Evolutionary conservation across 441 rosid genomes (phyloP).

Genomic region (Melastoma candidum): DNA sequence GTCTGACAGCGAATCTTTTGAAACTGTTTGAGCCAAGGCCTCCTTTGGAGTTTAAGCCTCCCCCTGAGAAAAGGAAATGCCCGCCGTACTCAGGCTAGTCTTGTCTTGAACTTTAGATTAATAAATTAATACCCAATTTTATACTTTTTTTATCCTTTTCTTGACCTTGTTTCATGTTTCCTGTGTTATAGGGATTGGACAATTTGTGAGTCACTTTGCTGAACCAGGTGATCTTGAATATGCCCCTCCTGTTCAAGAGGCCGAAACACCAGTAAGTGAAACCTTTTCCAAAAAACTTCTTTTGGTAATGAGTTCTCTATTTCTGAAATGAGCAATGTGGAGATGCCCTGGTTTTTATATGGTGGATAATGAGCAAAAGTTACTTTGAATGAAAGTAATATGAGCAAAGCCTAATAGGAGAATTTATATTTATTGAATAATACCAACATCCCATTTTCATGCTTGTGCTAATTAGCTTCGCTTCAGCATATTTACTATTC

Average conservation of each 20-base stretch:
- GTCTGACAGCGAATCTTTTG: slow-evolving; percentile 75
- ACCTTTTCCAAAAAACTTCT: not conserved
- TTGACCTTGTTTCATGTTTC: not conserved
- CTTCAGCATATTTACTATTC: too few relatives aligned
- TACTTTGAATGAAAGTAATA: too few relatives aligned
- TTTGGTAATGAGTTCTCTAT: too few relatives aligned
- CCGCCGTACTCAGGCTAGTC: slow-evolving; percentile 54
- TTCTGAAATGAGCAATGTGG: too few relatives aligned
- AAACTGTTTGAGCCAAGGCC: slow-evolving; percentile 92
- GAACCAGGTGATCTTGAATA: slow-evolving; percentile 85
- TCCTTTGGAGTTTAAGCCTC: slow-evolving; percentile 76
- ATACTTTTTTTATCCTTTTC: not conserved
- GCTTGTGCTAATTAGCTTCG: too few relatives aligned
- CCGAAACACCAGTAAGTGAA: slow-evolving; percentile 69
- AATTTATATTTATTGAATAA: too few relatives aligned
- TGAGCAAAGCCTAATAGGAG: too few relatives aligned
- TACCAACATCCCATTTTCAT: too few relatives aligned
- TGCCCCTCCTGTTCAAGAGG: slow-evolving; percentile 71
- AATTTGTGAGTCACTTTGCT: slow-evolving; percentile 69
- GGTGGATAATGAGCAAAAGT: too few relatives aligned
- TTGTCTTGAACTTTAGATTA: not conserved
- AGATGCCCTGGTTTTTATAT: too few relatives aligned
- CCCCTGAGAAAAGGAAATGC: slow-evolving; percentile 90
- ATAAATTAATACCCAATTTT: slow-evolving; percentile 1
- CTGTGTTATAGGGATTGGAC: slow-evolving; percentile 63